Conservation (phyloP, 108 stramenopile genomes). For the Cyclotella cryptica region DNA sequence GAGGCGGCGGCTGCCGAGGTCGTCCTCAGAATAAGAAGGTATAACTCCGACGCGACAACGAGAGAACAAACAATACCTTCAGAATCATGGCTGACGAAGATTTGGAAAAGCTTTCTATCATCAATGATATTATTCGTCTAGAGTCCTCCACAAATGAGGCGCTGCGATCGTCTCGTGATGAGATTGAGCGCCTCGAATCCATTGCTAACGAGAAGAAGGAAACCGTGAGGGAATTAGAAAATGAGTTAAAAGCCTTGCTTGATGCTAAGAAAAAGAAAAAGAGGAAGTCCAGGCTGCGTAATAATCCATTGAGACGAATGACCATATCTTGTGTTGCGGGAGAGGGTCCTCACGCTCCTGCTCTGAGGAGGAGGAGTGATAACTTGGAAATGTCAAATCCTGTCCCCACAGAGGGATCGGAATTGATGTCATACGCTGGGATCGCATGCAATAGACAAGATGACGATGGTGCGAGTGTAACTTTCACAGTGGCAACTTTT, state of each 20-base stretch:
- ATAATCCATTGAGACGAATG: not conserved
- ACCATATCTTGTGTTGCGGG: not conserved
- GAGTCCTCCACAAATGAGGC: conserved; percentile 6
- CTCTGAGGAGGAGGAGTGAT: not conserved
- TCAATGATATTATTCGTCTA: conserved; percentile 4
- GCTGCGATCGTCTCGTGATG: not conserved
- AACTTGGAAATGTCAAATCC: too few relatives aligned
- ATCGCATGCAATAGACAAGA: not conserved
- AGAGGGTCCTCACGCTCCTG: not conserved
- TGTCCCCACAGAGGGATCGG: too few relatives aligned
- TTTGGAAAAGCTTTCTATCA: not conserved
- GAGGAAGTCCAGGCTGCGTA: not conserved
- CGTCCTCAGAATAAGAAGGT: too few relatives aligned
- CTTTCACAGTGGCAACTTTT: conserved; percentile 9
- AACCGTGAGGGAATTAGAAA: not conserved
- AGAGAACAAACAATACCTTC: too few relatives aligned
- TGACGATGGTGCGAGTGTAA: not conserved
- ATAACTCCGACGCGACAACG: too few relatives aligned
- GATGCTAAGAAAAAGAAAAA: conserved; percentile 1
- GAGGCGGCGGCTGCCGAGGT: too few relatives aligned
- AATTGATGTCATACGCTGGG: too few relatives aligned
- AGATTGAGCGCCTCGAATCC: conserved; percentile 7
- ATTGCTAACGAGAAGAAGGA: not conserved
- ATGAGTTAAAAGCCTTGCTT: not conserved
- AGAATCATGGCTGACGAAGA: not conserved